Evolutionary conservation across 208 protist species (phyloP), one percentile per base, ranked within the genome.

Genomic region (Acanthamoeba castellanii): DNA sequence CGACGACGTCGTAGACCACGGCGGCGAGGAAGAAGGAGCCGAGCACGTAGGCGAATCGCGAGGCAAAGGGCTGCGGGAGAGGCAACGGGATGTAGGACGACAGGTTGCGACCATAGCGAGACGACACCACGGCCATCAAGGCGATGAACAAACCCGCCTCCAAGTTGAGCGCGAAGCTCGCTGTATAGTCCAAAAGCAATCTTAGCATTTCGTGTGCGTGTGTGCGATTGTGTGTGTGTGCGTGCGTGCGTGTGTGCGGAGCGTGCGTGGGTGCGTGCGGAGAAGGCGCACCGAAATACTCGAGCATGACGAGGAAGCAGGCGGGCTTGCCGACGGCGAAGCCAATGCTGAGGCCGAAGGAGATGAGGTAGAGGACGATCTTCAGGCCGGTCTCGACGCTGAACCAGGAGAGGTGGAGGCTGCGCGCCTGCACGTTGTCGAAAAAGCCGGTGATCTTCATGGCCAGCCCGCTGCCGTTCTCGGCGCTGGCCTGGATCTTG

Each of bases 231-330:
- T 42, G 37, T 42, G 37, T 42, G 37, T 42, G 37, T 42, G 37
- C 3, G 37, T 42, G 37, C 3, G 37, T 42, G 37, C 3, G 37
- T 42, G 37, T 42, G 37, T 42, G 37, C 3, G 37, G 37, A 3
- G 37, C 3, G 37, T 42, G 37, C 3, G 37, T 42, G 37, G 1
- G 37, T 42, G 37, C 20, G 59, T 22, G 59, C 22, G 47, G 57
- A 88, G 72, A 9, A 82, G 14, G 25, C 7, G 76, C 52, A 84
- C 74, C 96, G 52, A 96, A 96, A 42, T 22, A 34, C 52, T 97
- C 96, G 45, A 97, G 64, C 22, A 97, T 61, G 5, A 95, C 13
- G 42, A 97, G 88, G 76, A 97, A 97, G 55, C 93, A 95, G 32
- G 32, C 85, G 32, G 96, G 96, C 50, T 97, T 97, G 32, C 76